Conservation (phyloP, 345 rosid species). For the Citrus reticulata region DNA sequence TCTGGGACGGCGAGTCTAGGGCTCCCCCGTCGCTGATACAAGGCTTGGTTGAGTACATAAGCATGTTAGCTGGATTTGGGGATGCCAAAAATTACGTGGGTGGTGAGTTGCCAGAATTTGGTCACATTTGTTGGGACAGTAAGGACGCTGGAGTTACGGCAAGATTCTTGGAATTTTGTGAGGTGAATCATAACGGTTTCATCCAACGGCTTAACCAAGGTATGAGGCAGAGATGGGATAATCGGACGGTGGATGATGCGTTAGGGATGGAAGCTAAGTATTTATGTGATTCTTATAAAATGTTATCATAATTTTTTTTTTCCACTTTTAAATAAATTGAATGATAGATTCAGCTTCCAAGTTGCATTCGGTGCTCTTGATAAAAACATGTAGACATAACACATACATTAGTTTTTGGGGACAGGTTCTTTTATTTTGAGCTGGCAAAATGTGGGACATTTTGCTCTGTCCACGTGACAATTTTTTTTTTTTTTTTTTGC, state of each 20-base stretch:
- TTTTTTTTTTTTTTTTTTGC: too few species aligned
- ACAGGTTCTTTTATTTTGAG: background rate
- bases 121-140: slow-evolving; percentile 16
- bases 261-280: slow-evolving; percentile 6
- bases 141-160: slow-evolving; percentile 27
- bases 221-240: slow-evolving; percentile 33
- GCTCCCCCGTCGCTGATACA: slow-evolving; percentile 44
- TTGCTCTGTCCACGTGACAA: background rate
- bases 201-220: slow-evolving; percentile 45
- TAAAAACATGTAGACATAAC: background rate
- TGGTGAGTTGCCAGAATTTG: background rate
- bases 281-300: slow-evolving; percentile 26
- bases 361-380: background rate
- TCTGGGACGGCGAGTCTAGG: slow-evolving; percentile 37
- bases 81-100: background rate
- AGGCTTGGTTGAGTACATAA: slow-evolving; percentile 48
- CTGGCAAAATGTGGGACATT: background rate
- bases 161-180: slow-evolving; percentile 30
- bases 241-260: slow-evolving; percentile 35
- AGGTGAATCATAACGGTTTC: slow-evolving; percentile 37
- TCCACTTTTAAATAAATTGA: background rate
- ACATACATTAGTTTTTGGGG: background rate
- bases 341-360: background rate
- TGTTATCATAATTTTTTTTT: background rate
- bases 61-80: slow-evolving; percentile 23